These are phyloP conservation scores for Argentina anserina DNA, from an alignment of 306 rosid species.

Conservation along the genomic window DNA sequence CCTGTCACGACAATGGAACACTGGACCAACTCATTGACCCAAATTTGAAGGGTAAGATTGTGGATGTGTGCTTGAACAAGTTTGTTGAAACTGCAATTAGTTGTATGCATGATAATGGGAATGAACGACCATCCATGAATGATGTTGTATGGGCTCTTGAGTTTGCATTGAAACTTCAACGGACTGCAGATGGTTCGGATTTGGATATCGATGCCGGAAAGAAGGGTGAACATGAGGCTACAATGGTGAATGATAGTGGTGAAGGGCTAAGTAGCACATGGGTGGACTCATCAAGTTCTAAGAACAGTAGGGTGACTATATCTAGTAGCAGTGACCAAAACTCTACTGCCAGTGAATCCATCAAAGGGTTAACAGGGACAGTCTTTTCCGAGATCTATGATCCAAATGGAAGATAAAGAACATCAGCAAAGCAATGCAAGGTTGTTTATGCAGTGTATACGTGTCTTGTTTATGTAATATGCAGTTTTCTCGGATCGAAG, in stretches of 20 bases:
- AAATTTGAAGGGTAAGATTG: slow-evolving; percentile 24
- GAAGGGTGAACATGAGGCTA: neutral
- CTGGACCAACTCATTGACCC: slow-evolving; percentile 36
- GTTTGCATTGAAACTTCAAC: slow-evolving; percentile 37
- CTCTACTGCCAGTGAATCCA: neutral
- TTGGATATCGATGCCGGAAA: neutral
- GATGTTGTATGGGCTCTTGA: slow-evolving; percentile 43
- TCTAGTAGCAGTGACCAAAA: neutral
- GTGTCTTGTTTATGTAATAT: neutral
- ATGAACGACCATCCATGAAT: slow-evolving; percentile 42
- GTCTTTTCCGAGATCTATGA: slow-evolving; percentile 16
- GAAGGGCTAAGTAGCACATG: neutral
- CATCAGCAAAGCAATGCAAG: no score
- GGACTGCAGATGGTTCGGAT: neutral
- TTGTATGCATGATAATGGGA: slow-evolving; percentile 43
- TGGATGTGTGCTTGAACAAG: slow-evolving; percentile 23
- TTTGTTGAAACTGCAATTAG: slow-evolving; percentile 35
- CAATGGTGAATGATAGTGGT: neutral
- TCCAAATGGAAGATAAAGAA: slow-evolving; percentile 1
- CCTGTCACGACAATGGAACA: slow-evolving; percentile 22
- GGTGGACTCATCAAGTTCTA: neutral
- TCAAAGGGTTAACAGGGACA: neutral
- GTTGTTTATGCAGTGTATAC: neutral
- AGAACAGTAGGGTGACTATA: neutral
- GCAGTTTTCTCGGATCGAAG: neutral